Evolutionary conservation across 2,329 filamentous ascomycete genomes (phyloP).

Genomic region (Diaporthe citriasiana): DNA sequence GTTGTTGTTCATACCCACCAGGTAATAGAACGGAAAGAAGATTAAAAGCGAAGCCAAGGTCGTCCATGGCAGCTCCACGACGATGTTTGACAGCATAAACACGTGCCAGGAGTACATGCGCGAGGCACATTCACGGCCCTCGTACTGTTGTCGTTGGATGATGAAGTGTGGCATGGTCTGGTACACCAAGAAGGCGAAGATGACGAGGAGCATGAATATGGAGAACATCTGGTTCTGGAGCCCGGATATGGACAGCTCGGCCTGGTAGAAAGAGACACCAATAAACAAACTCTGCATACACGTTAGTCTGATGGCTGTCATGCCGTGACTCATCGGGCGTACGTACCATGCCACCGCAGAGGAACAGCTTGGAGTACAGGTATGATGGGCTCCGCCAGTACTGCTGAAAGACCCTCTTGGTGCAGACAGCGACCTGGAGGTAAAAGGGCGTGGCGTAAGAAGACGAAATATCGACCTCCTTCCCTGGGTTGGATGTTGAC

Average conservation of each 20-base stretch:
- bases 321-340: background rate
- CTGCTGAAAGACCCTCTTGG: conserved; percentile 75
- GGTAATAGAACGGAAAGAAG: conserved; percentile 79
- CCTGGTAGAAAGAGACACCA: conserved; percentile 77
- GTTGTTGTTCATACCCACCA: conserved; percentile 74
- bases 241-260: conserved; percentile 72
- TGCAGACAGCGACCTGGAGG: conserved; percentile 72
- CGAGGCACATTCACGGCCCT: conserved; percentile 77
- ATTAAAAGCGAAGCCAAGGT: conserved; percentile 73
- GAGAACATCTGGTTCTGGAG: conserved; percentile 79
- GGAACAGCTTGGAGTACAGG: conserved; percentile 76
- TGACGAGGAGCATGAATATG: conserved; percentile 78
- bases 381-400: conserved; percentile 81
- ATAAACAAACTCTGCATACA: conserved; percentile 65
- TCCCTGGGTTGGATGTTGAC: conserved; percentile 45
- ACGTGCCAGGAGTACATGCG: conserved; percentile 79
- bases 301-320: background rate
- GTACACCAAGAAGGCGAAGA: conserved; percentile 75
- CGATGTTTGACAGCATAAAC: conserved; percentile 75
- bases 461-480: conserved; percentile 59
- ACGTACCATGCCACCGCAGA: conserved; percentile 63
- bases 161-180: conserved; percentile 81
- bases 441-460: conserved; percentile 80
- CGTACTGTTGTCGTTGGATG: conserved; percentile 76
- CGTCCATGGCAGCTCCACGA: conserved; percentile 81